These are phyloP conservation scores for Pleurotus cornucopiae DNA, from an alignment of 768 basidiomycete genomes.

Conservation along the genomic window DNA sequence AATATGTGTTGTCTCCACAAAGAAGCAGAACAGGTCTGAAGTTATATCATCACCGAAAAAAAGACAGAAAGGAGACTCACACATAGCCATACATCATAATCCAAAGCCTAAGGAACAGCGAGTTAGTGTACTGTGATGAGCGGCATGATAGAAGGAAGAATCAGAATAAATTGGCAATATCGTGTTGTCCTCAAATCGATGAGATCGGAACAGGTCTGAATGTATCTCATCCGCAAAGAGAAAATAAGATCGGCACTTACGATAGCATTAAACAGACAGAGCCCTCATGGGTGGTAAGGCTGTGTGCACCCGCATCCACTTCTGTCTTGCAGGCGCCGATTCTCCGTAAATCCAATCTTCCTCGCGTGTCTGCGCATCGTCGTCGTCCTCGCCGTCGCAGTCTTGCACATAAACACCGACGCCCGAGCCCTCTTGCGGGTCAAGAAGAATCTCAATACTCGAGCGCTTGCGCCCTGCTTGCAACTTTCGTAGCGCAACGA, in stretches of 20 bases:
- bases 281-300: conserved; percentile 49
- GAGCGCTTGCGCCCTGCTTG: conserved; percentile 42
- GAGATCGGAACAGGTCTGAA: conserved; percentile 79
- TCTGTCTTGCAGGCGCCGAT: conserved; percentile 44
- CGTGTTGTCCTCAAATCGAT: conserved; percentile 47
- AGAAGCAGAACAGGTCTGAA: conserved; percentile 69
- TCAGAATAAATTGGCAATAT: conserved; percentile 63
- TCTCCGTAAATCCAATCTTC: conserved; percentile 65
- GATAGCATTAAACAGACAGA: conserved; percentile 17
- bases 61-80: background rate
- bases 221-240: conserved; percentile 51
- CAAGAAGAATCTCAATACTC: conserved; percentile 54
- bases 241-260: conserved; percentile 7
- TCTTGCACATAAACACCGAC: conserved; percentile 80
- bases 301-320: conserved; percentile 51
- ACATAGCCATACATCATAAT: conserved; percentile 5
- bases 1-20: conserved; percentile 56
- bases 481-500: conserved; percentile 69
- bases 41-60: conserved; percentile 39
- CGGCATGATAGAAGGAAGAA: conserved; percentile 10
- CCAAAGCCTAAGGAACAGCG: background rate
- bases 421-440: conserved; percentile 65
- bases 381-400: conserved; percentile 41
- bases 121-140: conserved; percentile 12
- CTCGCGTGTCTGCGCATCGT: conserved; percentile 33